Percentiles rank a stretch among this genome's conserved stretches.
Conservation (phyloP, 352 stramenopile genomes). For the Globisporangium apiculatum region DNA sequence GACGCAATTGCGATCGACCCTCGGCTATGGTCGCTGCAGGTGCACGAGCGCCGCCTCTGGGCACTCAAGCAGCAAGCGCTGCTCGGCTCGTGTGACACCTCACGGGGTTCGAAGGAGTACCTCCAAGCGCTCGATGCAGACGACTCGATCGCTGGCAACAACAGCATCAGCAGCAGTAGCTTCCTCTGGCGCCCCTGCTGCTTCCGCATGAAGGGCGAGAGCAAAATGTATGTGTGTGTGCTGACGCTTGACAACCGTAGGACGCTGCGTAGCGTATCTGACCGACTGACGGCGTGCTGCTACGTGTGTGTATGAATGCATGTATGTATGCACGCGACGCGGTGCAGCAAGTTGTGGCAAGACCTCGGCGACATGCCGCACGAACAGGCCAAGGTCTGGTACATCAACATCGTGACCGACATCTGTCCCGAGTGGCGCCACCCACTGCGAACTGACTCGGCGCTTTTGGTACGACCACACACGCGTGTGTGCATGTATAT, state of each 20-base stretch:
- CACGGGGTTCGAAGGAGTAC: slow-evolving; percentile 42
- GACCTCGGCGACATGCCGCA: slow-evolving; percentile 44
- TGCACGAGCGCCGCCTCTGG: too few relatives aligned
- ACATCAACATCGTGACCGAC: slow-evolving; percentile 46
- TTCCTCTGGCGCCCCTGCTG: slow-evolving; percentile 29
- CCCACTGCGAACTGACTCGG: slow-evolving; percentile 41
- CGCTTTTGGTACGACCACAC: slow-evolving; percentile 29
- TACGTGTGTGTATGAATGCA: too few relatives aligned
- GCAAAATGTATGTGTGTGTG: slow-evolving; percentile 30
- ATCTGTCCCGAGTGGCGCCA: slow-evolving; percentile 47
- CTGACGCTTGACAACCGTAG: neutral
- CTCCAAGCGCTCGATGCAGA: slow-evolving; percentile 5
- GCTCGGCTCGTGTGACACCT: slow-evolving; percentile 52
- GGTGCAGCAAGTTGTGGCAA: slow-evolving; percentile 46
- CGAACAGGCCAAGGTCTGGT: slow-evolving; percentile 39
- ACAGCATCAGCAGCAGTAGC: neutral
- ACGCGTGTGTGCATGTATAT: neutral
- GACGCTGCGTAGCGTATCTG: too few relatives aligned
- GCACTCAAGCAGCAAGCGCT: neutral
- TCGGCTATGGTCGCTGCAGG: too few relatives aligned
- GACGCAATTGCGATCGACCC: slow-evolving; percentile 42
- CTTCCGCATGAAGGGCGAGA: slow-evolving; percentile 32
- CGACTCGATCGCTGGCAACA: neutral
- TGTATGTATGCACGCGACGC: too few relatives aligned
- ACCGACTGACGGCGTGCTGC: too few relatives aligned